phyloP scores from a whole-genome alignment of 306 rosid genomes.

The Dryas octopetala region DNA sequence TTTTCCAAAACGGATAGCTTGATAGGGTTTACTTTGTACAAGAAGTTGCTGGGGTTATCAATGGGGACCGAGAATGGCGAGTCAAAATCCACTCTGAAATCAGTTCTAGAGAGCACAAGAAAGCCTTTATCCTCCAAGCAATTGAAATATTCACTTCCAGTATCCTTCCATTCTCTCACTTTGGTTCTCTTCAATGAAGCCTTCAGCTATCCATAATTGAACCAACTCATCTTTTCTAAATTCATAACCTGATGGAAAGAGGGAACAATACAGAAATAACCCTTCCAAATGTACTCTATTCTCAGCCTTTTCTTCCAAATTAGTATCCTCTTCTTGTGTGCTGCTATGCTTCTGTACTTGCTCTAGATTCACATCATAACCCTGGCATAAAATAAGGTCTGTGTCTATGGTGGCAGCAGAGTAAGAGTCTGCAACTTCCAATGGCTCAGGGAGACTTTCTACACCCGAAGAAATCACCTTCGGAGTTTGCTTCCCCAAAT shows the following conservation, averaged over 20 bases:
- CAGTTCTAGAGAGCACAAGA: not conserved
- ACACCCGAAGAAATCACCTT: too few relatives aligned
- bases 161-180: not conserved
- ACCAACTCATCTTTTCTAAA: constrained; percentile 15
- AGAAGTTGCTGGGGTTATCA: not conserved
- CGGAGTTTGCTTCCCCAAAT: too few relatives aligned
- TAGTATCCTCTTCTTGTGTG: not conserved
- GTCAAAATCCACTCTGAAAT: not conserved
- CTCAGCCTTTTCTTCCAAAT: not conserved
- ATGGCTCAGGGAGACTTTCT: too few relatives aligned
- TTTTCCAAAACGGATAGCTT: not conserved
- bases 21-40: constrained; percentile 4
- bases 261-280: constrained; percentile 5
- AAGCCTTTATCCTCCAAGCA: not conserved
- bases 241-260: constrained; percentile 17
- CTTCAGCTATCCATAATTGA: constrained; percentile 21
- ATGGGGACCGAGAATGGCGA: not conserved
- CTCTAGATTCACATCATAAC: too few relatives aligned
- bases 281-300: not conserved
- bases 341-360: too few relatives aligned
- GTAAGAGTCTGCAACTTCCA: too few relatives aligned
- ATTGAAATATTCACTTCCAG: not conserved
- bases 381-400: too few relatives aligned
- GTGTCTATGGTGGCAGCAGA: too few relatives aligned
- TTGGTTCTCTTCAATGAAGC: not conserved